Percentiles rank a stretch among this genome's conserved stretches.
These are phyloP conservation scores for Pleurotus platypus DNA, from an alignment of 768 basidiomycete species.

Conservation along the genomic window DNA sequence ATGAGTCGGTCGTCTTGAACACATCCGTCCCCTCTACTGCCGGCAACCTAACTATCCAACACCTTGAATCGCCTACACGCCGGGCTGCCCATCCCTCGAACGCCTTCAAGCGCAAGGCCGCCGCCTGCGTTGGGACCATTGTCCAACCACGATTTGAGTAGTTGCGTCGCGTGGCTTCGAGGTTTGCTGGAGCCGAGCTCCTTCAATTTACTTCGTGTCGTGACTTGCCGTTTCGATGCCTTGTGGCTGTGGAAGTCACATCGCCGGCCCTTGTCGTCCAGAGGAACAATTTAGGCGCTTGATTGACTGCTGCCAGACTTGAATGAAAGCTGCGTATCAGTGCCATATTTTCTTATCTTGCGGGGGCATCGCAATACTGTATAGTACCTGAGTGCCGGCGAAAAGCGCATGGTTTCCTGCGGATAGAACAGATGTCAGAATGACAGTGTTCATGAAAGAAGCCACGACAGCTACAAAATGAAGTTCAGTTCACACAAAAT, in stretches of 20 bases:
- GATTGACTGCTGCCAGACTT: constrained; percentile 58
- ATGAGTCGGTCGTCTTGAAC: background rate
- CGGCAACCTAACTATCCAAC: constrained; percentile 1
- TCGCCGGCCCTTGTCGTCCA: constrained; percentile 60
- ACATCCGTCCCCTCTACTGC: background rate
- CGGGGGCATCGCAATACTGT: constrained; percentile 32
- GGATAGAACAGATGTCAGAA: constrained; percentile 78
- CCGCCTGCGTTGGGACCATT: background rate
- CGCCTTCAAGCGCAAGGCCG: background rate
- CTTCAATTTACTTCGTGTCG: background rate
- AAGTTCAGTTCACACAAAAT: no score
- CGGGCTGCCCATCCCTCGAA: background rate
- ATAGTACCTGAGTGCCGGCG: constrained; percentile 79
- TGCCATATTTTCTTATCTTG: no score
- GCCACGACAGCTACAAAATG: constrained; percentile 53
- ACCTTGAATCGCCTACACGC: background rate
- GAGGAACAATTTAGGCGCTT: constrained; percentile 70
- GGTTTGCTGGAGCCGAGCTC: no score
- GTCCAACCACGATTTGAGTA: background rate
- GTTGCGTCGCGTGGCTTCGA: background rate
- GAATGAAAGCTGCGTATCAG: background rate
- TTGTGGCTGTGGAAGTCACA: constrained; percentile 47
- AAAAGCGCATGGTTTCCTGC: constrained; percentile 87
- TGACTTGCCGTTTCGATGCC: no score
- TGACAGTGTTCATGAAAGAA: constrained; percentile 84